Base-by-base conservation (phyloP, 2,329 filamentous ascomycete genomes). In the Didymella sp. region DNA sequence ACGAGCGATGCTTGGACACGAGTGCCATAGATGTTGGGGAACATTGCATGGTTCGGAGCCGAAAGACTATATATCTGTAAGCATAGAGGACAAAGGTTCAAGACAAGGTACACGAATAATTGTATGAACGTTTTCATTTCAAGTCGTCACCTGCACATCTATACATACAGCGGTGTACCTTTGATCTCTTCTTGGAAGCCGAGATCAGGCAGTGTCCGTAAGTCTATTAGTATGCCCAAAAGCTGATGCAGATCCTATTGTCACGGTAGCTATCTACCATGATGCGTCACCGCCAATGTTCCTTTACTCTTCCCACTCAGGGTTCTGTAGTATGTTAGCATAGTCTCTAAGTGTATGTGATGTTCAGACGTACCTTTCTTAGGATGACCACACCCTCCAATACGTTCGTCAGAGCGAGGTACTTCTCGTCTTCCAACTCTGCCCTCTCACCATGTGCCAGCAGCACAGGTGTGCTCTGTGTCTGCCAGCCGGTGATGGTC, bases 401-500 rank as follows among this genome's bases (percentile, higher is more conserved):
- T 50, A 89, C 96, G 80, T 87, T 95, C 75, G 89, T 96, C 73
- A 99, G 80, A 77, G 90, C 91, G 63, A 98, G 89, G 76, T 98
- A 99, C 80, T 99, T 89, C 80, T 99, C 95, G 71, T 99, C 95
- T 78, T 99, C 95, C 47, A 99, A 82, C 82, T 99, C 95, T 9
- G 95, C 95, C 70, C 96, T 85, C 82, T 99, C 95, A 27, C 96
- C 95, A 73, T 96, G 89, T n/a, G 91, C 89, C 69, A 99, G 81
- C 57, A 99, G 82, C 43, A 99, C 95, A 0, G 95, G 95, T n/a
- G 95, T 99, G 81, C 91, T 97, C 82, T 99, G 95, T 64, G 95
- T 99, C 80, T 99, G 95, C 95, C 95, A 99, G 50, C 95, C 95
- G 9, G 95, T 99, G 71, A 99, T 99, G 2, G 95, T 99, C 88